Percentiles rank a stretch among this genome's conserved stretches.
These are phyloP conservation scores for Exophiala xenobiotica DNA, from an alignment of 2,329 filamentous ascomycete species.

Conservation along the genomic window DNA sequence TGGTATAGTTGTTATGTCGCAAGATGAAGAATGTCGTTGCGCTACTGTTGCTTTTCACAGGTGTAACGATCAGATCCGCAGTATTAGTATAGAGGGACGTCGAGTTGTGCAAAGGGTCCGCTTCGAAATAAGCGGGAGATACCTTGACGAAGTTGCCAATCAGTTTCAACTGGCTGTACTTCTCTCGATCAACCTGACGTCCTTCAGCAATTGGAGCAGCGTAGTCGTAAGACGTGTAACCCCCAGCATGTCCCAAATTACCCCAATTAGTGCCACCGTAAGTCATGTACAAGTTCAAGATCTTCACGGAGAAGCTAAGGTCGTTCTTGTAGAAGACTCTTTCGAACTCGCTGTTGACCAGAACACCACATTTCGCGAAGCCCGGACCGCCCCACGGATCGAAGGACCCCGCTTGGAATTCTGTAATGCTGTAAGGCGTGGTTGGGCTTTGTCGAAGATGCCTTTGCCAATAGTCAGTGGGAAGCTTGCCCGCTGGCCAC, in stretches of 20 bases:
- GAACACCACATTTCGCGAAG: conserved; percentile 55
- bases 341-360: conserved; percentile 72
- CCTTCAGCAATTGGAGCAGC: conserved; percentile 67
- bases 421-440: conserved; percentile 32
- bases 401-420: conserved; percentile 31
- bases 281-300: conserved; percentile 76
- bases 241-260: conserved; percentile 66
- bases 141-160: conserved; percentile 72
- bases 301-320: conserved; percentile 62
- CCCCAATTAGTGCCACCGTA: conserved; percentile 80
- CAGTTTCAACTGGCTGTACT: conserved; percentile 77
- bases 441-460: conserved; percentile 31
- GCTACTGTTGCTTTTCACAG: conserved; percentile 56
- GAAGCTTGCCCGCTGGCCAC: conserved; percentile 30
- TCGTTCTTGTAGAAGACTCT: conserved; percentile 79
- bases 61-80: conserved; percentile 57
- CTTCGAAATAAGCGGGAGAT: conserved; percentile 67
- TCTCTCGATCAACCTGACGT: conserved; percentile 66
- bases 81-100: conserved; percentile 54
- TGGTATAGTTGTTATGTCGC: conserved; percentile 66
- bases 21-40: conserved; percentile 64
- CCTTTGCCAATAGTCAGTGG: conserved; percentile 27
- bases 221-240: conserved; percentile 62
- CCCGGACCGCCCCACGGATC: conserved; percentile 24
- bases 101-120: conserved; percentile 52